A percentile compares a stretch with the other conserved stretches of the same genome.
Evolutionary conservation across 345 rosid species (phyloP).

Genomic region (Linum tenue): DNA sequence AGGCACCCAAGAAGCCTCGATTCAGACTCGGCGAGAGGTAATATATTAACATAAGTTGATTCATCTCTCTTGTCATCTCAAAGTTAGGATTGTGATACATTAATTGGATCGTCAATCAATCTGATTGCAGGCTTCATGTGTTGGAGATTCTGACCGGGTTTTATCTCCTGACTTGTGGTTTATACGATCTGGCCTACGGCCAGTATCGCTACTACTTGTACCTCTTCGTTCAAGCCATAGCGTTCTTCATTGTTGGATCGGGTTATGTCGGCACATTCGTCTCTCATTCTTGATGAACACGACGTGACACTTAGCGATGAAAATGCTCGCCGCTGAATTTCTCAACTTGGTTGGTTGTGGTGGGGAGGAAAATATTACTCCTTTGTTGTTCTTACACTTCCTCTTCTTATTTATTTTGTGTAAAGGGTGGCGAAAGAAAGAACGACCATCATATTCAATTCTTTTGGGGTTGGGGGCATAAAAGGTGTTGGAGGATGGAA

Average conservation of each 20-base stretch:
- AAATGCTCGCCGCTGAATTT: no score
- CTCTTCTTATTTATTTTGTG: no score
- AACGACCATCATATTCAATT: no score
- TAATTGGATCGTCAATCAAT: not conserved
- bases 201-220: slow-evolving; percentile 59
- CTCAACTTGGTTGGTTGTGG: no score
- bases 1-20: slow-evolving; percentile 48
- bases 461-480: no score
- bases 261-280: slow-evolving; percentile 68
- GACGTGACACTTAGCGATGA: no score
- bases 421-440: no score
- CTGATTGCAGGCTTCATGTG: slow-evolving; percentile 42
- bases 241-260: slow-evolving; percentile 70
- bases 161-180: slow-evolving; percentile 65
- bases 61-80: no score
- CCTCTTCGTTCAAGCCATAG: slow-evolving; percentile 65
- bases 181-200: slow-evolving; percentile 57
- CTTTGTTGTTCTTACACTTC: no score
- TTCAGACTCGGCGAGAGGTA: slow-evolving; percentile 71
- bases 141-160: slow-evolving; percentile 65
- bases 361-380: no score
- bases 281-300: slow-evolving; percentile 26
- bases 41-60: not conserved
- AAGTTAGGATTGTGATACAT: not conserved
- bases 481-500: no score